Base-by-base conservation (phyloP, 768 basidiomycete species). In the Leccinum imitatum region DNA sequence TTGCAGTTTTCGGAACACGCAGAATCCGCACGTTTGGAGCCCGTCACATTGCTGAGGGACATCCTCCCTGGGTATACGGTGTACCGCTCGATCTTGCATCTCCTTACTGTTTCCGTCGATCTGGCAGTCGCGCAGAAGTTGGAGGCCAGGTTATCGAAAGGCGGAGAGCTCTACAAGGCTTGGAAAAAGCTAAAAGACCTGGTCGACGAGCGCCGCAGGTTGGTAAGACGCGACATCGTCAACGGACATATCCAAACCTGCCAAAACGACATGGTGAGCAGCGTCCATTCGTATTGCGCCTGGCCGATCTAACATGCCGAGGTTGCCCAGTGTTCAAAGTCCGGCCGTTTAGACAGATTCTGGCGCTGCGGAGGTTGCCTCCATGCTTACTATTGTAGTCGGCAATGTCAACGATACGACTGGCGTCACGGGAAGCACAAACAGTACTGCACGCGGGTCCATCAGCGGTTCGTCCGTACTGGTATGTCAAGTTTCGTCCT, bases 331-430 rank as follows among this genome's bases (percentile, higher is more conserved):
- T 73, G 70, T 51, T 60, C 67, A 15, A 73, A 58, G 62, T 44
- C 62, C 14, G 54, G 35, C 7, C 27, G 39, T 9, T 46, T 69
- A 15, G 53, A 62, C n/a, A 61, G 50, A n/a, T 65, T 72, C 27
- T 71, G 63, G 54, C 66, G 70, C 0, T 72, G 72, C 27, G 63
- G 39, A 17, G 70, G 72, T 4, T 73, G 68, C 54, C 61, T 68
- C 25, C 71, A 72, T n/a, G 60, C 70, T 31, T 73, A 64, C 44
- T 73, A 73, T 19, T 73, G 72, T 33, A 64, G 63, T 53, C 64
- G 51, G 25, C 54, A 57, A 39, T 72, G 71, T 60, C 71, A 72
- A 61, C 66, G 63, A 25, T 58, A 65, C 35, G 71, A 72, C 13
- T 73, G 71, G 71, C 31, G 47, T 47, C 27, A 61, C 25, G 71